A percentile compares a stretch with the other conserved stretches of the same genome.
Evolutionary conservation across 2,329 filamentous ascomycete genomes (phyloP).

Genomic region (Phialophora macrospora): DNA sequence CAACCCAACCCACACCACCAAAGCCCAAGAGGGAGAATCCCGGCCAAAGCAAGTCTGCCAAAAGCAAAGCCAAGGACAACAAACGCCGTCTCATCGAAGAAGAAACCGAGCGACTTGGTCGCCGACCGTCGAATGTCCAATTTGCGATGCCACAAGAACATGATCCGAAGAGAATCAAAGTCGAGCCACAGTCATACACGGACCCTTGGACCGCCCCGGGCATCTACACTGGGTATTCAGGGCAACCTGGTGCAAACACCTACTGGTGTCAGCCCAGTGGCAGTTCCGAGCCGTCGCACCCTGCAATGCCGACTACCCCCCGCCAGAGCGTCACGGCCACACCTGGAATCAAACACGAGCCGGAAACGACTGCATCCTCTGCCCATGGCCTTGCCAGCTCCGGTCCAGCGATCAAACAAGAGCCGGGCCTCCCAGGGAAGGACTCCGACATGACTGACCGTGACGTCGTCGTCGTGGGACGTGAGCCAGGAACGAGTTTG

Average conservation of each 20-base stretch:
- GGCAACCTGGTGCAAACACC: slow-evolving; percentile 11
- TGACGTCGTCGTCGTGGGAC: not conserved
- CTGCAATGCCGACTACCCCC: not conserved
- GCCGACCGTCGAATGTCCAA: slow-evolving; percentile 4
- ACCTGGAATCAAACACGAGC: slow-evolving; percentile 28
- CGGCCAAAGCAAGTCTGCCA: slow-evolving; percentile 21
- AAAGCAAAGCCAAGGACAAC: slow-evolving; percentile 25
- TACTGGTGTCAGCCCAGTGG: slow-evolving; percentile 23
- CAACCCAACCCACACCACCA: slow-evolving; percentile 32
- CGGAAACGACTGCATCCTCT: slow-evolving; percentile 4
- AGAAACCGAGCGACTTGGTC: slow-evolving; percentile 25
- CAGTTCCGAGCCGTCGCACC: slow-evolving; percentile 17
- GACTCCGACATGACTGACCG: not conserved
- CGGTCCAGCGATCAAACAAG: slow-evolving; percentile 23
- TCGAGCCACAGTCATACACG: slow-evolving; percentile 21
- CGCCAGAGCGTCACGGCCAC: not conserved
- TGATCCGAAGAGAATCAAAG: slow-evolving; percentile 30
- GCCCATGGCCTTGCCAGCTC: not conserved
- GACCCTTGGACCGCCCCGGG: slow-evolving; percentile 6
- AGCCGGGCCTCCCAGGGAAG: not conserved
- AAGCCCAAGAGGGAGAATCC: slow-evolving; percentile 31
- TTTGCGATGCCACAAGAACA: slow-evolving; percentile 14
- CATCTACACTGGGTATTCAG: slow-evolving; percentile 11
- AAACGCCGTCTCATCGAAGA: slow-evolving; percentile 19
- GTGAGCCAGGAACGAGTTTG: slow-evolving; percentile 3